A percentile compares a stretch with the other conserved stretches of the same genome.
These are phyloP conservation scores for Fagopyrum esculentum DNA, from an alignment of 148 eudicot genomes.

Conservation along the genomic window DNA sequence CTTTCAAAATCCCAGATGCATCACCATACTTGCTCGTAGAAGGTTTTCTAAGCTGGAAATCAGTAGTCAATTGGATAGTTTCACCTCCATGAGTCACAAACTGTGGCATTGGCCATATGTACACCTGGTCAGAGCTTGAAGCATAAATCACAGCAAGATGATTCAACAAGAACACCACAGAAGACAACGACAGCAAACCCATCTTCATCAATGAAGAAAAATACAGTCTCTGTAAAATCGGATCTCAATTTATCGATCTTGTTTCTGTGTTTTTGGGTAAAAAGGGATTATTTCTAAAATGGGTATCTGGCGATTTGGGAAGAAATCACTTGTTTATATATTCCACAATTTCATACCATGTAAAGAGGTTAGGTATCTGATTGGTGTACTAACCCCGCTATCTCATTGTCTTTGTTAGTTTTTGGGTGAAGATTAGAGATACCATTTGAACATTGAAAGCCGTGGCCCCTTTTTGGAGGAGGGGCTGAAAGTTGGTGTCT, in stretches of 20 bases:
- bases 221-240: no score
- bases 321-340: neutral
- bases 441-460: neutral
- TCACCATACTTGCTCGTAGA: slow-evolving; percentile 59
- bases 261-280: neutral
- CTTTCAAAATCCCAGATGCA: slow-evolving; percentile 48
- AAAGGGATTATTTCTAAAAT: neutral
- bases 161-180: neutral
- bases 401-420: neutral
- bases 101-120: slow-evolving; percentile 91
- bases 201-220: neutral
- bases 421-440: neutral
- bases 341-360: neutral
- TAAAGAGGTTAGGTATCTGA: slow-evolving; percentile 7
- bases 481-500: neutral
- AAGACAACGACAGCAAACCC: neutral
- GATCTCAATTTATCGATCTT: neutral
- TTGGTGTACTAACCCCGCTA: slow-evolving; percentile 4
- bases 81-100: slow-evolving; percentile 39
- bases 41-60: slow-evolving; percentile 42
- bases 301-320: neutral
- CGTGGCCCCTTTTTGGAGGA: slow-evolving; percentile 9
- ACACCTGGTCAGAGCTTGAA: slow-evolving; percentile 25
- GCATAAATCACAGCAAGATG: neutral
- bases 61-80: slow-evolving; percentile 33